Evolutionary conservation across 2,329 filamentous ascomycete species (phyloP), one percentile per base, ranked within the genome.

Genomic region (Sarocladium oryzae): DNA sequence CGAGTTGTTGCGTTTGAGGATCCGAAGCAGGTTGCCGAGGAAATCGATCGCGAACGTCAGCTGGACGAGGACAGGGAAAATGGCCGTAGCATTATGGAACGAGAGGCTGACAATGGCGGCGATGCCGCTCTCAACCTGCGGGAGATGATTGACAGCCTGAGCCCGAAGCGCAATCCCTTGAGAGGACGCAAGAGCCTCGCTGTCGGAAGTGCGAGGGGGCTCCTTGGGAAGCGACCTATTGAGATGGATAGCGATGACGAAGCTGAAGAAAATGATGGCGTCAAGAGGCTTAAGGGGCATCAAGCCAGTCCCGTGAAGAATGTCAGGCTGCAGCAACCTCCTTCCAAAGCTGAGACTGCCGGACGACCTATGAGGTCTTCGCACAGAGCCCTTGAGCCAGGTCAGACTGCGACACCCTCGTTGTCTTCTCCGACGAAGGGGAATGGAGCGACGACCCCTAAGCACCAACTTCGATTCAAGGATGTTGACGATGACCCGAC

Each of bases 221-320:
- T 91, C 18, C 72, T 91, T 4, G 87, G 87, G 6, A 91, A 91
- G 65, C 76, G 87, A 45, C 87, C 87, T 0, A 70, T 70, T 13
- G 87, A 91, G 65, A 74, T 90, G 48, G 86, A 89, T 55, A 72
- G 78, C 11, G 75, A 73, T 33, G 52, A 53, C 21, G 79, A 82
- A 4, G 75, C 73, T 7, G 76, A 80, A 49, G 79, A 83, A 36
- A 70, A 71, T 26, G 79, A 80, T 55, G 78, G 81, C 13, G 69
- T 84, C 51, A 89, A 90, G 67, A 76, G 86, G 56, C 74, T 89
- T 45, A 88, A 83, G 63, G 79, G 78, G n/a, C 82, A 80, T 53
- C 81, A 88, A 65, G 78, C 79, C 50, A 91, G 87, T 59, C 87
- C 87, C 1, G 86, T 91, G 55, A 91, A 91, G 69, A 87, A 81